Evolutionary conservation across 768 basidiomycete genomes (phyloP), one percentile per base, ranked within the genome.

Genomic region (Phanerodontia chrysosporium): DNA sequence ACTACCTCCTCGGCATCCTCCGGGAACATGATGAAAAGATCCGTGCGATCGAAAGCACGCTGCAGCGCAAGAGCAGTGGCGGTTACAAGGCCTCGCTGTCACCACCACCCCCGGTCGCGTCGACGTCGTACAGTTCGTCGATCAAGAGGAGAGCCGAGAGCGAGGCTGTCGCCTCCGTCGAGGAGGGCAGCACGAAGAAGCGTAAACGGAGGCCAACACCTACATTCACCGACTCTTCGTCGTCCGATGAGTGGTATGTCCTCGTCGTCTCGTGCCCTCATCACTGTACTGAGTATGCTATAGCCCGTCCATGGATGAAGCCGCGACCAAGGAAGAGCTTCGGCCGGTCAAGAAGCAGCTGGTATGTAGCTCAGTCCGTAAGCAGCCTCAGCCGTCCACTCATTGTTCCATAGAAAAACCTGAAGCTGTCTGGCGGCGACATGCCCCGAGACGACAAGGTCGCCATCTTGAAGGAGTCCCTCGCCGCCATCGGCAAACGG

Each of bases 261-360:
- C 54, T n/a, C 25, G 39, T 46, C 44, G 14, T 13, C 14, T 18
- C 30, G 7, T n/a, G 29, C 28, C 25, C 42, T 28, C 35, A 29
- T 48, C 29, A 39, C 30, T 13, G 55, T 51, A 51, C 56, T 65
- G 25, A 66, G 49, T 58, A 39, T 49, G 32, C 25, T 35, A 13
- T 64, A 95, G 94, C 64, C 91, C 92, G 2, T 97, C 95, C 1
- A 97, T 97, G 95, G 95, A 97, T 64, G 95, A 98, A 71, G 78
- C 78, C 21, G 77, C 88, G 10, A 95, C 95, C 16, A 99, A 99
- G 74, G 95, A 97, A 73, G 90, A 95, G 69, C 71, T 98, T 52
- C 85, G 97, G 49, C 97, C 97, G 8, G 97, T 98, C 59, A 98
- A 98, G 80, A 92, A 92, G 72, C 92, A 97, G 70, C 79, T 98